Conservation (phyloP, 139 green algal genomes). For the Micractinium sp. region DNA sequence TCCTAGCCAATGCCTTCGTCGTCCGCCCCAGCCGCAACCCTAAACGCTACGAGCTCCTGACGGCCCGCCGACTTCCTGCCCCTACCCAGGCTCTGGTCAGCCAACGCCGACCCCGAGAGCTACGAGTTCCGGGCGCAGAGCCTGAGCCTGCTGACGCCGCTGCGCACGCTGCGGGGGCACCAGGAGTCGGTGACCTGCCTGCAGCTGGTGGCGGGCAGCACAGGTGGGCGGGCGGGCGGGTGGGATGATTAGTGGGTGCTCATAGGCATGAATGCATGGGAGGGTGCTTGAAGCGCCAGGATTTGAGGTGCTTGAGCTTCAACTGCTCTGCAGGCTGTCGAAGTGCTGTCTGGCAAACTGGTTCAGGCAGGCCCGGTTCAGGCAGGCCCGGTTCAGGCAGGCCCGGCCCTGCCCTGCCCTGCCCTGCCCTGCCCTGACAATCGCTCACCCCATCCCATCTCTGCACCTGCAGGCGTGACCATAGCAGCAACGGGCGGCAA, state of each 20-base stretch:
- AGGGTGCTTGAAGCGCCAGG: not conserved
- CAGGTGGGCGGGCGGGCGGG: not conserved
- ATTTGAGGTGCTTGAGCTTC: not conserved
- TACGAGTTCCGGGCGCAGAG: not conserved
- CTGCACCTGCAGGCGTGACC: slow-evolving; percentile 9
- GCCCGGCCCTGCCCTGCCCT: not conserved
- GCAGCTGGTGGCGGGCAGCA: slow-evolving; percentile 23
- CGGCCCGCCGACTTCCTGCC: not conserved
- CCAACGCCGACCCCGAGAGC: not conserved
- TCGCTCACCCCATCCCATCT: not conserved
- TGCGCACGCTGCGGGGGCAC: slow-evolving; percentile 35
- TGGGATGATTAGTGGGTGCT: not conserved
- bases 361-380: too few relatives aligned
- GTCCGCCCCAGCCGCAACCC: too few relatives aligned
- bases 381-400: too few relatives aligned
- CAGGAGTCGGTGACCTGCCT: slow-evolving; percentile 32
- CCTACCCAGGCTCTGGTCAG: not conserved
- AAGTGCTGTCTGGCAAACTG: too few relatives aligned
- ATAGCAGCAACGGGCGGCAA: slow-evolving; percentile 33
- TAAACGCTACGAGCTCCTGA: not conserved
- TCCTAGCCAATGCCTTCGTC: too few relatives aligned
- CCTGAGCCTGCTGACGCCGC: slow-evolving; percentile 33
- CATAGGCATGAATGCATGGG: not conserved
- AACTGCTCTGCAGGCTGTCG: too few relatives aligned
- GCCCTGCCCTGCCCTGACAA: not conserved